A percentile compares a stretch with the other conserved stretches of the same genome.
Evolutionary conservation across 129 eudicot genomes (phyloP).

Genomic region (Daucus carota): DNA sequence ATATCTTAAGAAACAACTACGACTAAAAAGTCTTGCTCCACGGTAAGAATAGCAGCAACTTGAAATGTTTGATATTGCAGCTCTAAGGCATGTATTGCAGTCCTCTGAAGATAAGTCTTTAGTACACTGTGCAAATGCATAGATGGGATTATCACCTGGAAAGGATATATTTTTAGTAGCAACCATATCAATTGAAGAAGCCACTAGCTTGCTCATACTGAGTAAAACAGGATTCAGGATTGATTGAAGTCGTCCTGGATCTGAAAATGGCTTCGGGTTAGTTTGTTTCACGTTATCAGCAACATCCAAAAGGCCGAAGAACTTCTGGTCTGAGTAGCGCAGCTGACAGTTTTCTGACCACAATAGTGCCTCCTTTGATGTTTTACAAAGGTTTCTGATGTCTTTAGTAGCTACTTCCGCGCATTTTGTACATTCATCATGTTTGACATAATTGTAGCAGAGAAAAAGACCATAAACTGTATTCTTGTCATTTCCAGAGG

Average conservation of each 20-base stretch:
- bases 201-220: conserved; percentile 3
- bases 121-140: conserved; percentile 22
- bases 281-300: background rate
- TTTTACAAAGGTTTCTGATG: background rate
- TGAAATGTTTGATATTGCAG: conserved; percentile 13
- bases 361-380: background rate
- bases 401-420: background rate
- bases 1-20: conserved; percentile 19
- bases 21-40: conserved; percentile 19
- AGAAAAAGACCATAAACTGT: conserved; percentile 15
- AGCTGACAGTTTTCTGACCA: background rate
- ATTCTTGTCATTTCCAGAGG: conserved; percentile 9
- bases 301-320: background rate
- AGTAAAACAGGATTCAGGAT: background rate
- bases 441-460: conserved; percentile 6
- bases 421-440: background rate
- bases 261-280: background rate
- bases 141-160: background rate
- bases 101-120: conserved; percentile 13
- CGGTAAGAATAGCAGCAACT: background rate
- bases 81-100: conserved; percentile 10
- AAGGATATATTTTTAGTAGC: background rate
- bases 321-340: background rate
- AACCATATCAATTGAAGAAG: conserved; percentile 6
- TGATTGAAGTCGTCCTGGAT: background rate